A percentile compares a stretch with the other conserved stretches of the same genome.
phyloP scores from a whole-genome alignment of 805 yeast species.

The Saturnispora zaruensis region DNA sequence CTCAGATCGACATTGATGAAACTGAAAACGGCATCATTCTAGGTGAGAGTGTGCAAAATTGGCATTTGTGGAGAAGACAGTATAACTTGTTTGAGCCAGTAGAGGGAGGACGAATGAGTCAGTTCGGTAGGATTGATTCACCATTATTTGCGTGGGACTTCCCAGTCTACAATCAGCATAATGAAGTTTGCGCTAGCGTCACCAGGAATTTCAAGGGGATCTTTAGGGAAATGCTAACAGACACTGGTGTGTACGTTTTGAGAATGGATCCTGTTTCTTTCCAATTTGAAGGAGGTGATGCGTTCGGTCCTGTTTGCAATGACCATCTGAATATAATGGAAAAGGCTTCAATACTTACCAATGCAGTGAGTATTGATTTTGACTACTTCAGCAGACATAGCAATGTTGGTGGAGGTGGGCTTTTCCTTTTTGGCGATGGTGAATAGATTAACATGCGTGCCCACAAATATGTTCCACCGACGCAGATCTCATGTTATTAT shows the following conservation, averaged over 20 bases:
- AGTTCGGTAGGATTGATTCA: constrained; percentile 82
- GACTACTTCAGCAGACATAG: constrained; percentile 96
- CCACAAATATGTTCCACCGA: background rate
- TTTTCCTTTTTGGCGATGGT: constrained; percentile 17
- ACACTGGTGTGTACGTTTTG: constrained; percentile 84
- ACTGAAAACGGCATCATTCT: constrained; percentile 41
- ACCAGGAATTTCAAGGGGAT: constrained; percentile 94
- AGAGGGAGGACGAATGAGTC: constrained; percentile 43
- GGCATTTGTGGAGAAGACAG: constrained; percentile 91
- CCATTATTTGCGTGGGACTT: constrained; percentile 83
- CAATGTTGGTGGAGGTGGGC: constrained; percentile 44
- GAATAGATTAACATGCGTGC: background rate
- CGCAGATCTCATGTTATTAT: background rate
- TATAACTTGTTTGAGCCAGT: constrained; percentile 63
- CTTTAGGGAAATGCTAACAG: constrained; percentile 88
- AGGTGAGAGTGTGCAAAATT: constrained; percentile 85
- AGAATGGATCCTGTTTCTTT: constrained; percentile 73
- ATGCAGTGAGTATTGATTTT: constrained; percentile 87
- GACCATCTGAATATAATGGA: constrained; percentile 58
- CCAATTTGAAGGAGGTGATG: constrained; percentile 42
- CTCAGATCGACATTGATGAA: constrained; percentile 19
- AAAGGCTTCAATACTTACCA: constrained; percentile 77
- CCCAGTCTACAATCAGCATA: constrained; percentile 55
- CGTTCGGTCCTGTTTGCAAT: constrained; percentile 38
- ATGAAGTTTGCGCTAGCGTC: constrained; percentile 60